phyloP scores from a whole-genome alignment of 495 filamentous ascomycete species.

The Xylaria nigripes region DNA sequence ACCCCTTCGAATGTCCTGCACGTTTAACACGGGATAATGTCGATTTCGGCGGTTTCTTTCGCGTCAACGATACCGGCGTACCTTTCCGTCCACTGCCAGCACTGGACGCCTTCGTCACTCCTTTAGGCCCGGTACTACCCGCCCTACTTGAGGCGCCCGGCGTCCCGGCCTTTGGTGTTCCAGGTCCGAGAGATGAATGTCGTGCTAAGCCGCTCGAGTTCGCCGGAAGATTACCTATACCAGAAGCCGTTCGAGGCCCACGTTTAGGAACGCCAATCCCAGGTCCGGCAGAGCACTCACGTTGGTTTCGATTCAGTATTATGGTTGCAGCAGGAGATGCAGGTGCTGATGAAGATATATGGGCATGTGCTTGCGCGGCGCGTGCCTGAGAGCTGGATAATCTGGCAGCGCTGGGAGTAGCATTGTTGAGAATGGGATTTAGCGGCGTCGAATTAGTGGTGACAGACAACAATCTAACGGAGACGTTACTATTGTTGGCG shows the following conservation, averaged over 20 bases:
- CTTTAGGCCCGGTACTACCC: conserved; percentile 63
- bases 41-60: conserved; percentile 49
- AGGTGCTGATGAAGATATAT: conserved; percentile 49
- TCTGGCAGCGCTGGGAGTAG: conserved; percentile 27
- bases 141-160: conserved; percentile 51
- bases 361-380: conserved; percentile 33
- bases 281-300: conserved; percentile 71
- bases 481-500: conserved; percentile 33
- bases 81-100: conserved; percentile 47
- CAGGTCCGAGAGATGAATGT: conserved; percentile 74
- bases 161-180: conserved; percentile 74
- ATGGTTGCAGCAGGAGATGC: conserved; percentile 57
- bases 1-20: conserved; percentile 47
- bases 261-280: conserved; percentile 53
- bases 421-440: conserved; percentile 43
- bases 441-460: conserved; percentile 34
- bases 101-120: conserved; percentile 40
- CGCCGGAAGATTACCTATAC: conserved; percentile 55
- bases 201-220: conserved; percentile 66
- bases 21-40: conserved; percentile 46
- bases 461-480: conserved; percentile 18
- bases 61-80: conserved; percentile 49
- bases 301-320: conserved; percentile 53
- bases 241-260: conserved; percentile 60
- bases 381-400: conserved; percentile 34